Percentiles rank a stretch among this genome's conserved stretches.
These are phyloP conservation scores for Balamuthia mandrillaris DNA, from an alignment of 208 protist genomes.

Conservation along the genomic window DNA sequence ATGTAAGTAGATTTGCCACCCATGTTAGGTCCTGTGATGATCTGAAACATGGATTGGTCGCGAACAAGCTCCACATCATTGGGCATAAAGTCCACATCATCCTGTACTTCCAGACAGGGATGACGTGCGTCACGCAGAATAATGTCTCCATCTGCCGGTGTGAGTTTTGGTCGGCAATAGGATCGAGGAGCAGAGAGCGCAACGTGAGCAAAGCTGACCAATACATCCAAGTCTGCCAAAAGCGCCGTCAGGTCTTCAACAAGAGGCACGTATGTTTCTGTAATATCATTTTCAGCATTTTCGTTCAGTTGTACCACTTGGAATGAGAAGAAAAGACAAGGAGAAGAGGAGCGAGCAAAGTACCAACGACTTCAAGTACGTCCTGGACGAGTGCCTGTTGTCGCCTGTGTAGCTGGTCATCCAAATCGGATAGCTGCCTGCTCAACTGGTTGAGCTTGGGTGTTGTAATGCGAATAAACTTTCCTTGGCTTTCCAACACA, in stretches of 20 bases:
- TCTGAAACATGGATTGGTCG: slow-evolving; percentile 60
- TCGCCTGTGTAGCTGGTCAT: slow-evolving; percentile 66
- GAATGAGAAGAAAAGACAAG: background rate
- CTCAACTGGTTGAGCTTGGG: slow-evolving; percentile 65
- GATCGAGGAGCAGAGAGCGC: too few relatives aligned
- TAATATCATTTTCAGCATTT: background rate
- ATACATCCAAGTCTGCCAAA: slow-evolving; percentile 90
- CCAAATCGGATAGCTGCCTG: slow-evolving; percentile 46
- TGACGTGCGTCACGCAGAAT: too few relatives aligned
- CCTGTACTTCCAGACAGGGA: background rate
- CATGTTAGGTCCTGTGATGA: slow-evolving; percentile 90
- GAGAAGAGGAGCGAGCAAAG: background rate
- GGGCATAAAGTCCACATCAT: slow-evolving; percentile 8
- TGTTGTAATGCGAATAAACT: slow-evolving; percentile 88
- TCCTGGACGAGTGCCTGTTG: slow-evolving; percentile 81
- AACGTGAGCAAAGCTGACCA: slow-evolving; percentile 73
- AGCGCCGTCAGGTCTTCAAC: slow-evolving; percentile 89
- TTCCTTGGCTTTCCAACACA: slow-evolving; percentile 83
- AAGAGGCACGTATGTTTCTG: slow-evolving; percentile 83
- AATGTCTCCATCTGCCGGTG: too few relatives aligned
- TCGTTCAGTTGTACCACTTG: background rate
- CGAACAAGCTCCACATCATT: slow-evolving; percentile 12
- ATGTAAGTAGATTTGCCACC: slow-evolving; percentile 99
- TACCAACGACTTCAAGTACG: slow-evolving; percentile 85
- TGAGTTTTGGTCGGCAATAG: too few relatives aligned